Evolutionary conservation across 2,329 filamentous ascomycete species (phyloP), one percentile per base, ranked within the genome.

Genomic region (Aphanocladium album): DNA sequence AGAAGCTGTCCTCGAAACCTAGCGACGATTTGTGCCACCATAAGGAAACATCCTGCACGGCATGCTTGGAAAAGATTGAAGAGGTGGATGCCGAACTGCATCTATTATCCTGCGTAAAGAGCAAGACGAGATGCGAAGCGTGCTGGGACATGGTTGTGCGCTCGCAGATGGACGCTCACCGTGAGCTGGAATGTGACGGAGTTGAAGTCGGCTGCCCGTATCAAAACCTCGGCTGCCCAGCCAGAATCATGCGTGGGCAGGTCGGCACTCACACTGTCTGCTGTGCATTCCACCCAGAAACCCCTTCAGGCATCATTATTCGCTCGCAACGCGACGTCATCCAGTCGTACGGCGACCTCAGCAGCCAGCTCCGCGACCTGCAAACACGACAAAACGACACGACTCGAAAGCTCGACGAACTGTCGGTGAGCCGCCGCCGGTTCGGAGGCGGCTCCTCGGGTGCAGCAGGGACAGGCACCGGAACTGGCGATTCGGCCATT

Each of bases 11-110:
- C 14, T 76, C 80, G 51, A 82, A 81, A 64, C 77, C 84, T 61
- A 71, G 74, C 1, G 76, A 74, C n/a, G 77, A 78, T 52, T 76
- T 76, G 2, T 88, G 86, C 66, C 76, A 83, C 23, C 86, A 88
- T 66, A 77, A 76, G 57, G 70, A 79, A 35, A 74, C 77, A 0
- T 68, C 70, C 11, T 88, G 86, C 67, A 71, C 74, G n/a, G 79
- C 83, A 65, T 88, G 86, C 69, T 70, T 77, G n/a, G 70, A 75
- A 23, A 66, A 70, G 16, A 75, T 83, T n/a, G 75, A 81, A 60
- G 77, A 78, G 52, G 76, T 77, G 0, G 77, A 80, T 35, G 63
- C 66, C 5, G 71, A 76, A 2, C 58, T 68, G 2, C 74, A 76
- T 55, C 59, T 76, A 12, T 65, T 76, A 4, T 64, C 67, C 16